Conservation (phyloP, 2,329 filamentous ascomycete genomes). For the Colletotrichum melonis region DNA sequence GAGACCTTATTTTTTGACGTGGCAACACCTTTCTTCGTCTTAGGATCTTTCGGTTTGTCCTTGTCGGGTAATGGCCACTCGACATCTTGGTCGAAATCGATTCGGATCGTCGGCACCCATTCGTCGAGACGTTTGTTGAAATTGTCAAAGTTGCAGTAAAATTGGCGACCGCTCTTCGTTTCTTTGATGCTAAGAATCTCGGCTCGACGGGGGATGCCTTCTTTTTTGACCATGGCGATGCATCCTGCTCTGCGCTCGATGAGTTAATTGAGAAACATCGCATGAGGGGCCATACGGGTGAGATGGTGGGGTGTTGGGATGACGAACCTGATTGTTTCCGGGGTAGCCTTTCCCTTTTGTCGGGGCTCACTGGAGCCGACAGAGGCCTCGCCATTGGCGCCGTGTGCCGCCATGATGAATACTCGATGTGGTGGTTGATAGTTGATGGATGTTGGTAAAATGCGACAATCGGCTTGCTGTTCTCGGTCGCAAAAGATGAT, state of each 20-base stretch:
- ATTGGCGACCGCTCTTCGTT: slow-evolving; percentile 87
- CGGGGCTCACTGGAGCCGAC: slow-evolving; percentile 69
- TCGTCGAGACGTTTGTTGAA: slow-evolving; percentile 92
- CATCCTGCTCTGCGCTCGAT: slow-evolving; percentile 58
- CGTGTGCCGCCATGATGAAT: slow-evolving; percentile 65
- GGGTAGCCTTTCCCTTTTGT: slow-evolving; percentile 84
- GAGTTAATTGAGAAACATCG: background rate
- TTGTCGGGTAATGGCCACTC: slow-evolving; percentile 97
- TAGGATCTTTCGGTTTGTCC: slow-evolving; percentile 78
- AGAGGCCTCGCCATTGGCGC: slow-evolving; percentile 60
- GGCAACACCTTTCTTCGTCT: slow-evolving; percentile 77
- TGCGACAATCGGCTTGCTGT: background rate
- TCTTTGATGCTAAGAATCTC: slow-evolving; percentile 96
- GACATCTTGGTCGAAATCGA: slow-evolving; percentile 90
- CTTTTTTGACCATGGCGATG: slow-evolving; percentile 73
- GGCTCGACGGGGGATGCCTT: slow-evolving; percentile 88
- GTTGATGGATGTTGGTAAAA: slow-evolving; percentile 15
- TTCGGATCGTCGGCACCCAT: slow-evolving; percentile 86
- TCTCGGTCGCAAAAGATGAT: slow-evolving; percentile 4
- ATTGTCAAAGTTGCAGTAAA: slow-evolving; percentile 97
- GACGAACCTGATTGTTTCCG: slow-evolving; percentile 82
- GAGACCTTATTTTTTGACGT: slow-evolving; percentile 66
- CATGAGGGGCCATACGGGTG: background rate
- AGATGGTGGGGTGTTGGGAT: slow-evolving; percentile 6
- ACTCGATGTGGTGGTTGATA: background rate